Conservation (phyloP, 1,284 basidiomycete species). For the Singerocomus rubriflavus region DNA sequence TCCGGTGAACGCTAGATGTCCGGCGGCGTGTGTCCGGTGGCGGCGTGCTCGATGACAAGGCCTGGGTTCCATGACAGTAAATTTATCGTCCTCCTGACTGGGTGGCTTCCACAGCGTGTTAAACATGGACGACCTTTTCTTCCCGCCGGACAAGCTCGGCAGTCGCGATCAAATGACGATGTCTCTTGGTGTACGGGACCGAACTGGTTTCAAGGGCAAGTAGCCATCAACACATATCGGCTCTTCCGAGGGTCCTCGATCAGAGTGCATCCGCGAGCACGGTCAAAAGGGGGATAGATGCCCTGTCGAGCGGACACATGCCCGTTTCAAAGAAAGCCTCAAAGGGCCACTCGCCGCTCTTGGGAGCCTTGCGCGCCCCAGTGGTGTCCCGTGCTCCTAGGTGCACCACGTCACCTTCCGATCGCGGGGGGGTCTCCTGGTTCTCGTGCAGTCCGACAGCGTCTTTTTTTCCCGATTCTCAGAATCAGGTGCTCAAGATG, state of each 20-base stretch:
- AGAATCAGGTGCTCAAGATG: constrained; percentile 30
- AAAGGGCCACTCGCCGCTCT: too few relatives aligned
- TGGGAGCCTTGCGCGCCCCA: background rate
- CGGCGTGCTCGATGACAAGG: too few relatives aligned
- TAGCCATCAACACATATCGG: too few relatives aligned
- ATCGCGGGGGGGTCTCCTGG: background rate
- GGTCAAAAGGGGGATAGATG: too few relatives aligned
- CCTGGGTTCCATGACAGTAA: too few relatives aligned
- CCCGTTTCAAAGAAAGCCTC: background rate
- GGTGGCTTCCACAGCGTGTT: background rate
- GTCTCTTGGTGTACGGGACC: background rate
- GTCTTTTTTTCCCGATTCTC: constrained; percentile 4
- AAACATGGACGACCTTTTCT: background rate
- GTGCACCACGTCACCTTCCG: background rate
- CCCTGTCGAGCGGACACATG: background rate
- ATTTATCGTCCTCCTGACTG: too few relatives aligned
- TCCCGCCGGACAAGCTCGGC: background rate
- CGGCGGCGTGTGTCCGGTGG: too few relatives aligned
- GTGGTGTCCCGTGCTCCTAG: background rate
- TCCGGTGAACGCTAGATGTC: background rate
- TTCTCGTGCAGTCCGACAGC: background rate
- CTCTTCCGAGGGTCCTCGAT: background rate
- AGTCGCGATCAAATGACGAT: background rate
- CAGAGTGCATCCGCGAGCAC: too few relatives aligned
- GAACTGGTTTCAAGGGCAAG: background rate